A percentile compares a stretch with the other conserved stretches of the same genome.
Evolutionary conservation across 1,284 basidiomycete genomes (phyloP).

Genomic region (Phaffia rhodozyma): DNA sequence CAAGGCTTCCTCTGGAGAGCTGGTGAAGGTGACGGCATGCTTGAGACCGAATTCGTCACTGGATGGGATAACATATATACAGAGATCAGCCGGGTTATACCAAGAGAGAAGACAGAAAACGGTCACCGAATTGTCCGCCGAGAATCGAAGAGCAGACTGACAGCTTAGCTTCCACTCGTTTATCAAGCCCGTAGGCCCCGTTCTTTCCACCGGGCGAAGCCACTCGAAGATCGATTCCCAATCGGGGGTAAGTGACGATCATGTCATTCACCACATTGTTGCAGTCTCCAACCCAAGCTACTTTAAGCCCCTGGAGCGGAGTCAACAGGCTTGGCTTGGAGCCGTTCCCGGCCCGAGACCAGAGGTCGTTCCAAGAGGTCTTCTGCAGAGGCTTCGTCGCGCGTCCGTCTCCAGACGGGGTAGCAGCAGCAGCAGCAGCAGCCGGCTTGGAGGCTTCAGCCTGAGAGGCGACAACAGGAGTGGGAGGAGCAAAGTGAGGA

Average conservation of each 20-base stretch:
- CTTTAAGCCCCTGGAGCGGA: slow-evolving; percentile 46
- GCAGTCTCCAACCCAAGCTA: slow-evolving; percentile 89
- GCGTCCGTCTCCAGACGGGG: slow-evolving; percentile 7
- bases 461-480: background rate
- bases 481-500: slow-evolving; percentile 5
- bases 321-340: slow-evolving; percentile 24
- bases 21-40: slow-evolving; percentile 31
- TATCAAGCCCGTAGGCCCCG: slow-evolving; percentile 60
- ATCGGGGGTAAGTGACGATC: slow-evolving; percentile 82
- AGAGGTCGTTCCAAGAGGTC: slow-evolving; percentile 11
- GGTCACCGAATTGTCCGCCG: background rate
- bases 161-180: slow-evolving; percentile 67
- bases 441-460: background rate
- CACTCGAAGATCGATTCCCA: slow-evolving; percentile 76
- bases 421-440: slow-evolving; percentile 8
- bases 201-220: slow-evolving; percentile 59
- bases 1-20: slow-evolving; percentile 66
- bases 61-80: background rate
- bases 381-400: slow-evolving; percentile 16
- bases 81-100: background rate
- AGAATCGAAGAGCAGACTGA: slow-evolving; percentile 23
- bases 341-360: background rate
- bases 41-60: slow-evolving; percentile 32
- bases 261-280: slow-evolving; percentile 97
- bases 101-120: background rate